Evolutionary conservation across 2,329 filamentous ascomycete species (phyloP).

Genomic region (Clonostachys rhizophaga): DNA sequence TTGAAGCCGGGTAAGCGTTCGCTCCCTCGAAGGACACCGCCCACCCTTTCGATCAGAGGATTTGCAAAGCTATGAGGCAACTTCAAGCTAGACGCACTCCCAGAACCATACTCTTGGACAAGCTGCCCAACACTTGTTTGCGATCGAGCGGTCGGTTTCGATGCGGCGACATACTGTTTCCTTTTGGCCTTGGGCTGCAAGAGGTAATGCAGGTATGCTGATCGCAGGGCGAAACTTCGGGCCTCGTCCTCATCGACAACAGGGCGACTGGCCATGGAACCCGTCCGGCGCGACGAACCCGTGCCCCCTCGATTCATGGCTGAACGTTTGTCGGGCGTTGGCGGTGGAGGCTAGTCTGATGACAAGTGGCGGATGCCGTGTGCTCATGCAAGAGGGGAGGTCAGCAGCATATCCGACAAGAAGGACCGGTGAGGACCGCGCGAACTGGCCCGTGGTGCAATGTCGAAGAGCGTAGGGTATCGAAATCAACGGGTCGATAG

Average conservation of each 20-base stretch:
- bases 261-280: constrained; percentile 8
- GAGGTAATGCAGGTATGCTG: constrained; percentile 88
- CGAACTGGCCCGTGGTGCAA: too few species aligned
- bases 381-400: too few species aligned
- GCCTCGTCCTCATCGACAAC: constrained; percentile 70
- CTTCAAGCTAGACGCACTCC: constrained; percentile 45
- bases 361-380: too few species aligned
- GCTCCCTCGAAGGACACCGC: constrained; percentile 73
- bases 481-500: too few species aligned
- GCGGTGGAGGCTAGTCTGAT: background rate
- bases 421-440: too few species aligned
- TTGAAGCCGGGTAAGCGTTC: constrained; percentile 86
- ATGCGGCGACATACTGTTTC: constrained; percentile 74
- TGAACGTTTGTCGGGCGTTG: background rate
- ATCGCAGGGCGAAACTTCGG: constrained; percentile 85
- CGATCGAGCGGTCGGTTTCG: constrained; percentile 54
- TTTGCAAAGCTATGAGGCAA: constrained; percentile 50
- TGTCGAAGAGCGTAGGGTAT: too few species aligned
- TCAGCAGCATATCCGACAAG: too few species aligned
- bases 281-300: background rate
- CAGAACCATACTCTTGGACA: constrained; percentile 75
- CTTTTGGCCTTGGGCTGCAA: constrained; percentile 86
- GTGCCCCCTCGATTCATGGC: background rate
- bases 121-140: constrained; percentile 79
- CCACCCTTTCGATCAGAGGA: constrained; percentile 65